Base-by-base conservation (phyloP, 2,329 filamentous ascomycete species). In the Aschersonia sp. region DNA sequence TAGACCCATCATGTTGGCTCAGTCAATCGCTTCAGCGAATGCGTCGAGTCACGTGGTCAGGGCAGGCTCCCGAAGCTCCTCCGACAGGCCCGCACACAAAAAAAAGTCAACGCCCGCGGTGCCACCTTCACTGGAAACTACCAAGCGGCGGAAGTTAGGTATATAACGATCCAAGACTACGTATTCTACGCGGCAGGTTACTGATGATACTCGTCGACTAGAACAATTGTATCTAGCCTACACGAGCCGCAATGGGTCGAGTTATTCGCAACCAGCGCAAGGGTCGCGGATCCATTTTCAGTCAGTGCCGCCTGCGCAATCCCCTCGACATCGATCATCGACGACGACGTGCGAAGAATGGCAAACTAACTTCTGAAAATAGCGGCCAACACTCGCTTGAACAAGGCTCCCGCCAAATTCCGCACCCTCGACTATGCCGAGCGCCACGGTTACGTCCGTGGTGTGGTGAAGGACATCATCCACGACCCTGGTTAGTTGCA, bases 401-500 rank as follows among this genome's bases (percentile, higher is more conserved):
- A 92, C 78, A 95, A 97, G 82, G 67, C 66, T 50, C 67, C 66
- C 51, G 70, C 90, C 66, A 85, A 94, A 76, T 97, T 98, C 84
- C 80, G 92, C 73, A 87, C 80, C 62, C 86, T 95, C 80, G 92
- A 98, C 71, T 98, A 79, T 71, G 82, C 88, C 69, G 89, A 95
- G 78, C 82, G 87, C 68, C 90, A 97, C 81, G 92, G 92, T 64
- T 98, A 98, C 78, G 76, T 94, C 67, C 87, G 92, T 62, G 92
- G 92, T 74, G 81, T 97, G 58, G 89, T 98, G 68, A 95, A 92
- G 82, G 87, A 97, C 67, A 95, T 97, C 73, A 85, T 98, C 74
- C 92, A 98, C 83, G 92, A 98, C 74, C 81, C 89, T 63, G 92
- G 92, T 60, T 56, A 66, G 65, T 67, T 53, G 46, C 51, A 48